Conservation (phyloP, 148 eudicot species). For the Rhododendron molle region DNA sequence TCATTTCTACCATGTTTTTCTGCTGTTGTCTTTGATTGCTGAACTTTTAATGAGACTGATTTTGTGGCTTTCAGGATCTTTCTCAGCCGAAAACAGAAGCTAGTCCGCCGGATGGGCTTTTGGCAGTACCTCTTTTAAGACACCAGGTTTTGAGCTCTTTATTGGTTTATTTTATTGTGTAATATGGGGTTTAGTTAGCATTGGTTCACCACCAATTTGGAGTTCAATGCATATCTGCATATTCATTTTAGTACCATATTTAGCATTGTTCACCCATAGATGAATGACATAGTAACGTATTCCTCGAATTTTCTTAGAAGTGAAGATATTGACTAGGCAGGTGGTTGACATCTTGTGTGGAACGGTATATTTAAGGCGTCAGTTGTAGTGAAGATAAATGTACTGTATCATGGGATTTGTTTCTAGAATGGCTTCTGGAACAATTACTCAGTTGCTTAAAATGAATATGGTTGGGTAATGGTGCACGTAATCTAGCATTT, state of each 20-base stretch:
- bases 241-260: not conserved
- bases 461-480: not conserved
- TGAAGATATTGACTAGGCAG: not conserved
- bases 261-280: not conserved
- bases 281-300: not conserved
- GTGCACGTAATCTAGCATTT: not conserved
- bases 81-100: constrained; percentile 80
- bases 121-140: constrained; percentile 74
- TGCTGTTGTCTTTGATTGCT: constrained; percentile 3
- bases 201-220: not conserved
- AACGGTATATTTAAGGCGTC: not conserved
- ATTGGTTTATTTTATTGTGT: not conserved
- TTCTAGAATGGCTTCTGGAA: not conserved
- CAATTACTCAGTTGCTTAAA: not conserved
- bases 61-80: constrained; percentile 57
- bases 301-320: not conserved
- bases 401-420: not conserved
- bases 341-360: not conserved
- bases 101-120: constrained; percentile 62
- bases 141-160: constrained; percentile 62
- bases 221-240: not conserved
- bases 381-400: not conserved
- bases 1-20: not conserved
- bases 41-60: not conserved
- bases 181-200: not conserved